Conservation (phyloP, 495 filamentous ascomycete genomes). For the Lophiostoma macrostomum region DNA sequence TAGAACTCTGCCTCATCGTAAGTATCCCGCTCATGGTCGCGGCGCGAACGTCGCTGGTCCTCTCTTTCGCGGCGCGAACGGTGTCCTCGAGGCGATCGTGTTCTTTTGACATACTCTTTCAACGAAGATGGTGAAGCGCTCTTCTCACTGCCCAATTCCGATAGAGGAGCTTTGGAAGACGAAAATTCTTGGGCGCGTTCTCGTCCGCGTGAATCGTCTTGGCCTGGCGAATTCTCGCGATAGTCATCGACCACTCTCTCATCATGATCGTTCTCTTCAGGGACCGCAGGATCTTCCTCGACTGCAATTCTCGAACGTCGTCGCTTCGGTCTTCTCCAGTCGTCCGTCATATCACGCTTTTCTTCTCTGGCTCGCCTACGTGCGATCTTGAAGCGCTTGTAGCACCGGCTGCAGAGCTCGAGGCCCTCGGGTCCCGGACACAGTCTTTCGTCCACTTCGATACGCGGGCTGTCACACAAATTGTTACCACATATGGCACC, state of each 20-base stretch:
- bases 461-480: neutral
- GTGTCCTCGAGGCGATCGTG: neutral
- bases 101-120: neutral
- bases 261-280: no score
- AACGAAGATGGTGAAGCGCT: neutral
- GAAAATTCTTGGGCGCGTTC: neutral
- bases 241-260: neutral
- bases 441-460: neutral
- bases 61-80: conserved; percentile 9
- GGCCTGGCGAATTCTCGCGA: neutral
- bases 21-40: neutral
- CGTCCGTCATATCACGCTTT: conserved; percentile 1
- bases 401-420: neutral
- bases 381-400: conserved; percentile 6
- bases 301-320: neutral
- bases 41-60: neutral
- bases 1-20: conserved; percentile 6
- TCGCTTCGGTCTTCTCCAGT: conserved; percentile 7
- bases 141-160: neutral
- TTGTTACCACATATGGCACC: conserved; percentile 2
- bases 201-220: neutral
- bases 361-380: conserved; percentile 2
- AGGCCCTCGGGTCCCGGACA: conserved; percentile 6
- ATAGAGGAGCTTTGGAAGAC: neutral
- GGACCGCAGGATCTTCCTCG: neutral